phyloP scores from a whole-genome alignment of 257 asterid species.

The Rehmannia glutinosa region DNA sequence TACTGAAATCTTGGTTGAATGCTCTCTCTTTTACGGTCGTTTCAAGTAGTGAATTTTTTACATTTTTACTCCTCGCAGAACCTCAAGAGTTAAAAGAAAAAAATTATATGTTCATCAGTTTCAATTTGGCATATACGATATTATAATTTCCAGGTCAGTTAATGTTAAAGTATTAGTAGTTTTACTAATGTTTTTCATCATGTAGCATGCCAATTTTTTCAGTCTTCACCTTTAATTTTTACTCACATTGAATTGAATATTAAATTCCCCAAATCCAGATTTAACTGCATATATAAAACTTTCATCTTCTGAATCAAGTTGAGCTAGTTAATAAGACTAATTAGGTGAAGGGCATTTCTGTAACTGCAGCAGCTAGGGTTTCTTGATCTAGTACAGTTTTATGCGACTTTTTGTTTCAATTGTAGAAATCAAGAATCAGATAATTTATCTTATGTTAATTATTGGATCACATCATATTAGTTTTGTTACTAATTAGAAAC shows the following conservation, averaged over 20 bases:
- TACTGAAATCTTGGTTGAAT: not conserved
- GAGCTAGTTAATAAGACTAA: not conserved
- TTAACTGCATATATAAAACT: not conserved
- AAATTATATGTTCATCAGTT: not conserved
- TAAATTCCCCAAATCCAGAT: not conserved
- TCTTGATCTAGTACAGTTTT: not conserved
- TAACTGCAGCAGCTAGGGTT: not conserved
- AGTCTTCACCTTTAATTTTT: not conserved
- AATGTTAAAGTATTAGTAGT: not conserved
- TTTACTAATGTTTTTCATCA: not conserved
- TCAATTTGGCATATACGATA: not conserved
- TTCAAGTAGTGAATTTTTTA: no score
- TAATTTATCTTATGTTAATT: no score
- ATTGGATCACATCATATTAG: not conserved
- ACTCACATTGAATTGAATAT: no score
- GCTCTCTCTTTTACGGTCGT: not conserved
- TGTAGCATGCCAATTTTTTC: not conserved
- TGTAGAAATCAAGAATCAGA: no score
- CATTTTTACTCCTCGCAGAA: not conserved
- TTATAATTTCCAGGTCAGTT: not conserved
- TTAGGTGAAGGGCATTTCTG: not conserved
- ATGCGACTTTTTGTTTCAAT: not conserved
- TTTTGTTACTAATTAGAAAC: no score
- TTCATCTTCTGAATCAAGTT: not conserved
- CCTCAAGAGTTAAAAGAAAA: not conserved